Conservation (phyloP, 495 filamentous ascomycete species). For the Bacidia rubella region DNA sequence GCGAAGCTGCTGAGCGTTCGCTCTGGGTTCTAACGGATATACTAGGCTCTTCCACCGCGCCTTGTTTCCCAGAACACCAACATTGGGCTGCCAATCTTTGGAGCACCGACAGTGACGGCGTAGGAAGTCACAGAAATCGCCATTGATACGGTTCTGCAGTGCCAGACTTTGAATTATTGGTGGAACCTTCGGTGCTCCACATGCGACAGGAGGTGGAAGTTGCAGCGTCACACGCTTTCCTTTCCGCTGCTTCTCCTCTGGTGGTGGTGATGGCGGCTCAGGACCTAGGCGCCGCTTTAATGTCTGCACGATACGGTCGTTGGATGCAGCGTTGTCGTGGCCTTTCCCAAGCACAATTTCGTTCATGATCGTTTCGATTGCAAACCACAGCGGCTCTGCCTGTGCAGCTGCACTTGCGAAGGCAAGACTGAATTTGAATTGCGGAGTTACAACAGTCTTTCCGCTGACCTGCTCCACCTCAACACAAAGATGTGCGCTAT, state of each 20-base stretch:
- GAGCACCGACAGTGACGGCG: background rate
- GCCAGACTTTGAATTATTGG: background rate
- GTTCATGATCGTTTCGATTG: slow-evolving; percentile 12
- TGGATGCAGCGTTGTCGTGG: background rate
- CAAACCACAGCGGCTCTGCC: slow-evolving; percentile 16
- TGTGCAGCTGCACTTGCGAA: slow-evolving; percentile 9
- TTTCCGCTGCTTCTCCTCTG: background rate
- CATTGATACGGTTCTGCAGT: background rate
- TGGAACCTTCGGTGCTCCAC: background rate
- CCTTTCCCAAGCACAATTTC: background rate
- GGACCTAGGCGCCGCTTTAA: background rate
- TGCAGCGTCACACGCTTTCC: background rate
- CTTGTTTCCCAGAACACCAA: background rate
- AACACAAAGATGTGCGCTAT: slow-evolving; percentile 24
- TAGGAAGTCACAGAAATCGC: background rate
- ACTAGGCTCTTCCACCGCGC: background rate
- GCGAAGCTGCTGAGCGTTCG: background rate
- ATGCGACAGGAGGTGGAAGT: background rate
- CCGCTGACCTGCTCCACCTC: slow-evolving; percentile 15
- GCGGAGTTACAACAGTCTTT: background rate
- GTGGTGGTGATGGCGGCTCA: background rate
- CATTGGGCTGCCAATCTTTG: background rate
- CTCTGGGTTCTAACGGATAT: background rate
- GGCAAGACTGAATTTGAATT: slow-evolving; percentile 21
- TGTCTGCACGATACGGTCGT: background rate